phyloP scores from a whole-genome alignment of 208 protist species.

The Novymonas esmeraldas region DNA sequence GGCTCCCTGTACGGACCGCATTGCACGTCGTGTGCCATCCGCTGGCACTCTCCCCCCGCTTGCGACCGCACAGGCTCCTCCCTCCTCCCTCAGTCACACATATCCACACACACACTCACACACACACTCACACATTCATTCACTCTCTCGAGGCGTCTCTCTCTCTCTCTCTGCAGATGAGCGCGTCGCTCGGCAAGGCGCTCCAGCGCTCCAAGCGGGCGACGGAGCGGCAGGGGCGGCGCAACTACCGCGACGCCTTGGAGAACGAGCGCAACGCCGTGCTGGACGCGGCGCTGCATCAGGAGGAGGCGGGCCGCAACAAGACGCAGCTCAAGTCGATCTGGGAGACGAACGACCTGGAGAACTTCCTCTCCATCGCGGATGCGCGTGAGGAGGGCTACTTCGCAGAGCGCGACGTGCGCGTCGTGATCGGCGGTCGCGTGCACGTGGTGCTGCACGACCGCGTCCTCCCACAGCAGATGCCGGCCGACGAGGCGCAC shows the following conservation, averaged over 20 bases:
- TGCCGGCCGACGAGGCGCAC: conserved; percentile 28
- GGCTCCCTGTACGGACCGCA: no score
- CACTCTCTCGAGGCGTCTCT: neutral
- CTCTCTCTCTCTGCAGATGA: conserved; percentile 20
- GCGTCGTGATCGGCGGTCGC: conserved; percentile 80
- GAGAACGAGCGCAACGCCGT: conserved; percentile 47
- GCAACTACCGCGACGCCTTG: conserved; percentile 47
- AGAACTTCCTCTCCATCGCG: conserved; percentile 87
- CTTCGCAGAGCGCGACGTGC: conserved; percentile 78
- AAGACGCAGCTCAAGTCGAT: conserved; percentile 79
- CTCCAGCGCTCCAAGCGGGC: conserved; percentile 76
- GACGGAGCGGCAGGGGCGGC: conserved; percentile 37
- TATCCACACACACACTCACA: neutral
- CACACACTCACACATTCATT: neutral
- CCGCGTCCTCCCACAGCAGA: conserved; percentile 51
- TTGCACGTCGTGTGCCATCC: no score
- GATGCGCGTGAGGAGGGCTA: conserved; percentile 88
- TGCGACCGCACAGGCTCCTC: no score
- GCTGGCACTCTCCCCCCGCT: no score
- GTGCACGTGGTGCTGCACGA: conserved; percentile 80
- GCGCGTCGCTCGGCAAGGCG: conserved; percentile 73
- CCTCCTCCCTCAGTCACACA: no score
- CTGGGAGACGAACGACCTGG: conserved; percentile 88
- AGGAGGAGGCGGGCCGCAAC: conserved; percentile 30
- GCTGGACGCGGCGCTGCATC: conserved; percentile 44